Conservation (phyloP, 2,329 filamentous ascomycete genomes). For the Pseudocercospora crystallina region DNA sequence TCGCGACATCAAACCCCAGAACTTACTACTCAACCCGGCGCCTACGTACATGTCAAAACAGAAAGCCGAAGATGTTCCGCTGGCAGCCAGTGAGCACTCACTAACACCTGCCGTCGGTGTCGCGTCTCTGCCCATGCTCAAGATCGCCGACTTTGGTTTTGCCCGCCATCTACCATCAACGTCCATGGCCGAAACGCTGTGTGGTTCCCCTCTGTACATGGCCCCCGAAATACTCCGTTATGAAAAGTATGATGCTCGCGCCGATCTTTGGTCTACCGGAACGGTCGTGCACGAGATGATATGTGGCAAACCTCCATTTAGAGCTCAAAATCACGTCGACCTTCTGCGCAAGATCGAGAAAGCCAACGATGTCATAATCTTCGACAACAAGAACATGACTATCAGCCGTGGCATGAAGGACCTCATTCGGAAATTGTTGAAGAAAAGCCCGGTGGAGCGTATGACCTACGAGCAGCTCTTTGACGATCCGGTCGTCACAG, state of each 20-base stretch:
- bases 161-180: constrained; percentile 87
- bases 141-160: constrained; percentile 98
- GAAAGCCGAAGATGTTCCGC: constrained; percentile 62
- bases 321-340: constrained; percentile 92
- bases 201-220: constrained; percentile 97
- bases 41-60: constrained; percentile 66
- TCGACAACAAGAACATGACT: constrained; percentile 48
- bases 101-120: constrained; percentile 79
- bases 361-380: constrained; percentile 80
- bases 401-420: constrained; percentile 76
- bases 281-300: constrained; percentile 97
- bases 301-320: constrained; percentile 83
- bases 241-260: constrained; percentile 95
- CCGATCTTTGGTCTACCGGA: constrained; percentile 95
- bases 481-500: constrained; percentile 50
- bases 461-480: constrained; percentile 88
- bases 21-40: constrained; percentile 84
- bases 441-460: constrained; percentile 80
- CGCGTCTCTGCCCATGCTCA: constrained; percentile 86
- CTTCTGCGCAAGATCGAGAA: constrained; percentile 88
- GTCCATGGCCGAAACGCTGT: constrained; percentile 90
- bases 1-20: constrained; percentile 96
- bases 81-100: constrained; percentile 78
- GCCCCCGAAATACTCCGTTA: constrained; percentile 96
- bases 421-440: constrained; percentile 77